Evolutionary conservation across 2,329 filamentous ascomycete species (phyloP).

Genomic region (Zelopaecilomyces penicillatus): DNA sequence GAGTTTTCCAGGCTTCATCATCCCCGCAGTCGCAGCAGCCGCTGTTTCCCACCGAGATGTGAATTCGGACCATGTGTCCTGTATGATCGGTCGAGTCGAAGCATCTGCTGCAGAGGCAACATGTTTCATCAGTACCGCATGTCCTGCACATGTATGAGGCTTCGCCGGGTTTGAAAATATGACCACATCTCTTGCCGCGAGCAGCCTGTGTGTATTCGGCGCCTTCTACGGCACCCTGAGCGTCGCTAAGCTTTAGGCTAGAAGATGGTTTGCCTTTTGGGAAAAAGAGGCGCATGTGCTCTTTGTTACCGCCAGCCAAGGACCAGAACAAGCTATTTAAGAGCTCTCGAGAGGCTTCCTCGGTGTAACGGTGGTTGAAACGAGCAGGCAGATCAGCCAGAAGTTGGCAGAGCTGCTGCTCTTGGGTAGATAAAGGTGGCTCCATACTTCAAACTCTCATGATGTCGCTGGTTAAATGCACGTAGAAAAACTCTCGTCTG

Average conservation of each 20-base stretch:
- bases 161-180: slow-evolving; percentile 93
- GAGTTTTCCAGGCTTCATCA: slow-evolving; percentile 82
- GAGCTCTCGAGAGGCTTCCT: slow-evolving; percentile 62
- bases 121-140: slow-evolving; percentile 90
- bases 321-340: slow-evolving; percentile 78
- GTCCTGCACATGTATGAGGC: slow-evolving; percentile 92
- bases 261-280: slow-evolving; percentile 59
- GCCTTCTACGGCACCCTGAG: slow-evolving; percentile 86
- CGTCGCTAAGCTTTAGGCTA: slow-evolving; percentile 71
- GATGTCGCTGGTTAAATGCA: slow-evolving; percentile 10
- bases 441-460: slow-evolving; percentile 38
- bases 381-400: slow-evolving; percentile 68
- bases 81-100: slow-evolving; percentile 94
- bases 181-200: slow-evolving; percentile 86
- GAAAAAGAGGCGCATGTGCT: slow-evolving; percentile 75
- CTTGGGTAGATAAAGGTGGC: slow-evolving; percentile 52
- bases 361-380: slow-evolving; percentile 67
- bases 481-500: slow-evolving; percentile 10
- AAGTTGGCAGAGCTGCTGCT: slow-evolving; percentile 76
- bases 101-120: slow-evolving; percentile 86
- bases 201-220: slow-evolving; percentile 92
- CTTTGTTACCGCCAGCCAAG: slow-evolving; percentile 64
- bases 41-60: slow-evolving; percentile 79
- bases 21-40: slow-evolving; percentile 98
- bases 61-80: slow-evolving; percentile 84